Conservation (phyloP, 139 green algal genomes). For the Choricystis sp. region DNA sequence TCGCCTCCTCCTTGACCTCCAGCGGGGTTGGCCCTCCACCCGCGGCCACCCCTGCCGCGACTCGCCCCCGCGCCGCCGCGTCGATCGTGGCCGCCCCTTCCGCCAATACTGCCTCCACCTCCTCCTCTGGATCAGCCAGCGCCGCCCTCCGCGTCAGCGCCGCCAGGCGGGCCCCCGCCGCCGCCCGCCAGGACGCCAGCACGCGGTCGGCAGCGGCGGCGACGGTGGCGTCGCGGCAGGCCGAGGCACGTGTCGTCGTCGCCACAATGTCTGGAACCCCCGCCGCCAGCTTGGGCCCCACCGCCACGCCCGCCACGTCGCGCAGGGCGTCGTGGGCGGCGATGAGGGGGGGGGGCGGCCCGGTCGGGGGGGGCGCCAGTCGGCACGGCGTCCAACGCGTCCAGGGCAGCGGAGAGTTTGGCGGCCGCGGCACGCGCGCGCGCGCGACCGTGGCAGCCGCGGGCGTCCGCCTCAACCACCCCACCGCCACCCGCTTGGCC, state of each 20-base stretch:
- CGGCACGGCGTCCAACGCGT: too few relatives aligned
- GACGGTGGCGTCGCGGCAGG: not conserved
- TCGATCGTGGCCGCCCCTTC: slow-evolving; percentile 6
- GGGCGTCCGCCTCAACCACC: slow-evolving; percentile 3
- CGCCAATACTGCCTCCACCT: slow-evolving; percentile 1
- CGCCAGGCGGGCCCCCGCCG: not conserved
- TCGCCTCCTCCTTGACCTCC: not conserved
- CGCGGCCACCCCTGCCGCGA: not conserved
- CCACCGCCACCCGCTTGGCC: slow-evolving; percentile 2
- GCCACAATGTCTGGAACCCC: not conserved
- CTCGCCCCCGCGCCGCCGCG: slow-evolving; percentile 2
- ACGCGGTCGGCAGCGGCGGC: not conserved
- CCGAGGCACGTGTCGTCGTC: not conserved
- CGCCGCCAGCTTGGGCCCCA: not conserved
- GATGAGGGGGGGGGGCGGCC: too few relatives aligned
- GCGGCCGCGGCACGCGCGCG: too few relatives aligned
- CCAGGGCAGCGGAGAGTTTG: not conserved
- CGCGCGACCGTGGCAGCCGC: not conserved
- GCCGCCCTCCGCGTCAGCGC: slow-evolving; percentile 1
- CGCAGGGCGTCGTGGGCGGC: not conserved
- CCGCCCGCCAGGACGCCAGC: not conserved
- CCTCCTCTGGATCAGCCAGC: not conserved
- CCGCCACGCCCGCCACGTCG: not conserved
- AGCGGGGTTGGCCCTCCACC: slow-evolving; percentile 1
- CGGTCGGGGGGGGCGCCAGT: too few relatives aligned